These are phyloP conservation scores for Drechslera avenae DNA, from an alignment of 2,329 filamentous ascomycete genomes.

Conservation along the genomic window DNA sequence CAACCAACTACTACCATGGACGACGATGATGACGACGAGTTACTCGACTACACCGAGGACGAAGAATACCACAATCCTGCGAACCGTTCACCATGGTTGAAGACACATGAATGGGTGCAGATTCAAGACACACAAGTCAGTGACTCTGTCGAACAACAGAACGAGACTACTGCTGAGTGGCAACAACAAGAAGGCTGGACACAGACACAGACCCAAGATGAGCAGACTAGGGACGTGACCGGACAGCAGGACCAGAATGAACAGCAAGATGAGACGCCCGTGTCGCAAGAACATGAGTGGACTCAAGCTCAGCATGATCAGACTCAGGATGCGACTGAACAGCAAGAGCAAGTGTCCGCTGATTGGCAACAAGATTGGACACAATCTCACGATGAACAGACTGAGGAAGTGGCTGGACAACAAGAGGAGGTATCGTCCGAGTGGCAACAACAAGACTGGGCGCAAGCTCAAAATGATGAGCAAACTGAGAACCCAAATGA, in stretches of 20 bases:
- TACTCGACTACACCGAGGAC: constrained; percentile 45
- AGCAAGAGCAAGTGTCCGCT: constrained; percentile 5
- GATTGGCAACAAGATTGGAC: constrained; percentile 8
- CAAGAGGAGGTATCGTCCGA: not conserved
- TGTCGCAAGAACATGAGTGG: constrained; percentile 2
- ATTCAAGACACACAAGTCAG: too few relatives aligned
- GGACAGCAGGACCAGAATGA: too few relatives aligned
- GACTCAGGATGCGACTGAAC: not conserved
- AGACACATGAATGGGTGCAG: too few relatives aligned
- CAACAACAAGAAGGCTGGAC: not conserved
- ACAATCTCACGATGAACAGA: constrained; percentile 1
- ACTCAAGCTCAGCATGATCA: not conserved
- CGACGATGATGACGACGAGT: constrained; percentile 31
- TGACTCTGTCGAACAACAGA: too few relatives aligned
- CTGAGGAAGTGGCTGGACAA: not conserved
- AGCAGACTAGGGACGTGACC: too few relatives aligned
- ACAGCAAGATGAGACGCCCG: too few relatives aligned
- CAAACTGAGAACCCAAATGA: not conserved
- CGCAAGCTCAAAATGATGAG: not conserved
- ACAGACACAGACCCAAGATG: not conserved
- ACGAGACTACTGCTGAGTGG: too few relatives aligned
- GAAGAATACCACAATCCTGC: constrained; percentile 14
- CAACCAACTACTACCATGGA: not conserved
- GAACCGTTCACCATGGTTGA: constrained; percentile 1
- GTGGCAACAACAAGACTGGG: not conserved